Evolutionary conservation across 2,329 filamentous ascomycete species (phyloP), one percentile per base, ranked within the genome.

Genomic region (Fusarium nygamai): DNA sequence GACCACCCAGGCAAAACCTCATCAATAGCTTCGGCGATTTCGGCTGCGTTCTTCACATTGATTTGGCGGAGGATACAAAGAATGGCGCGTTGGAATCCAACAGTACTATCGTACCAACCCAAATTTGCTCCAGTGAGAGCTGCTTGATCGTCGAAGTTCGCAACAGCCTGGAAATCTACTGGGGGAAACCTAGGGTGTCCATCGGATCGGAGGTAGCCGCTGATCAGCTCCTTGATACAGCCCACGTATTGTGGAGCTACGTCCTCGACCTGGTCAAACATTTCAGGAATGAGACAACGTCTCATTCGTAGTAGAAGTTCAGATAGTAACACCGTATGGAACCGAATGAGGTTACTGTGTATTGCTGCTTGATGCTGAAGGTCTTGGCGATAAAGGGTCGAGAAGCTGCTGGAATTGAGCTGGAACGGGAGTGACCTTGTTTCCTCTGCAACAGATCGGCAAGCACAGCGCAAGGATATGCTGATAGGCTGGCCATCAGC

Each of bases 41-140:
- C 46, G 4, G 20, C 8, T 1, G 67, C 6, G 4, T 56, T 13
- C 5, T 17, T 63, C 6, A 13, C 7, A 3, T 6, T 36, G 3
- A 70, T 3, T 8, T 29, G 24, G 11, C 3, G 19, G 12, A 70
- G n/a, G 4, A 46, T 22, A 20, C 57, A 47, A 8, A 50, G 24
- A 10, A 38, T 19, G 20, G 14, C 54, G 1, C 1, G 10, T 13
- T 34, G 22, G 1, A 50, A 36, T 5, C 36, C 22, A 8, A 61
- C 1, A 3, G 58, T 33, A 5, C 19, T 39, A 9, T 61, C 44
- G 3, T 4, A 0, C 27, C 24, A 39, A 17, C 3, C 0, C 17
- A 53, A n/a, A 4, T 12, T 0, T 3, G 16, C 14, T 8, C 6
- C 8, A 6, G 33, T 34, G n/a, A 0, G 14, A 31, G 12, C 31